Conservation (phyloP, 2,329 filamentous ascomycete species). For the Apiospora kogelbergensis region DNA sequence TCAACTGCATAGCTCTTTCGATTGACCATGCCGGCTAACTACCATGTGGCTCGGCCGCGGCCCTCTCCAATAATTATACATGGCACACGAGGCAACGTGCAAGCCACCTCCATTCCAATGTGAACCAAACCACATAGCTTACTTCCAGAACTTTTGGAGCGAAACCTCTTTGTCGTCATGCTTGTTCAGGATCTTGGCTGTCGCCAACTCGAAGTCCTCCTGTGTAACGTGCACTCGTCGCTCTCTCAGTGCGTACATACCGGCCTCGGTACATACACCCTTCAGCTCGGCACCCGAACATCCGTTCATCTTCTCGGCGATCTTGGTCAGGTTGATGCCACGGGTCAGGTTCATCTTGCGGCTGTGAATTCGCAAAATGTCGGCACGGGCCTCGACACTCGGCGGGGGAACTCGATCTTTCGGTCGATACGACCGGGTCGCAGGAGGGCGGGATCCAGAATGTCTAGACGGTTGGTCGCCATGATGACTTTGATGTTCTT, state of each 20-base stretch:
- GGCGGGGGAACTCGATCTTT: slow-evolving; percentile 98
- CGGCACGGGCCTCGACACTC: slow-evolving; percentile 91
- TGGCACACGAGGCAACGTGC: neutral
- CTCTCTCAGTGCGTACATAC: slow-evolving; percentile 96
- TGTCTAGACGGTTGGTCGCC: slow-evolving; percentile 97
- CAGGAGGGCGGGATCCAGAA: slow-evolving; percentile 90
- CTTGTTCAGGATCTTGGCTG: slow-evolving; percentile 99
- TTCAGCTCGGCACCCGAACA: slow-evolving; percentile 97
- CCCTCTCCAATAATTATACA: slow-evolving; percentile 3
- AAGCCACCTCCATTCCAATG: neutral
- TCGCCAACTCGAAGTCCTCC: slow-evolving; percentile 97
- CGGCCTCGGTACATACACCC: slow-evolving; percentile 97
- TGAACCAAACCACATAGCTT: slow-evolving; percentile 23
- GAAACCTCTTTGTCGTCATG: slow-evolving; percentile 98
- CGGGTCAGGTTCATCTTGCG: slow-evolving; percentile 98
- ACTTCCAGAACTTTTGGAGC: slow-evolving; percentile 85
- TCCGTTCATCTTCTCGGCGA: slow-evolving; percentile 99
- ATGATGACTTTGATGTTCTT: slow-evolving; percentile 99
- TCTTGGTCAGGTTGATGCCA: slow-evolving; percentile 97
- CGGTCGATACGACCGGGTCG: slow-evolving; percentile 97
- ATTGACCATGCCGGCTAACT: neutral
- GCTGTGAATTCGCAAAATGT: slow-evolving; percentile 96
- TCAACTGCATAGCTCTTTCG: slow-evolving; percentile 1
- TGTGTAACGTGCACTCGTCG: slow-evolving; percentile 96
- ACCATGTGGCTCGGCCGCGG: neutral